These are phyloP conservation scores for Xylaria sp. DNA, from an alignment of 2,329 filamentous ascomycete genomes.

Conservation along the genomic window DNA sequence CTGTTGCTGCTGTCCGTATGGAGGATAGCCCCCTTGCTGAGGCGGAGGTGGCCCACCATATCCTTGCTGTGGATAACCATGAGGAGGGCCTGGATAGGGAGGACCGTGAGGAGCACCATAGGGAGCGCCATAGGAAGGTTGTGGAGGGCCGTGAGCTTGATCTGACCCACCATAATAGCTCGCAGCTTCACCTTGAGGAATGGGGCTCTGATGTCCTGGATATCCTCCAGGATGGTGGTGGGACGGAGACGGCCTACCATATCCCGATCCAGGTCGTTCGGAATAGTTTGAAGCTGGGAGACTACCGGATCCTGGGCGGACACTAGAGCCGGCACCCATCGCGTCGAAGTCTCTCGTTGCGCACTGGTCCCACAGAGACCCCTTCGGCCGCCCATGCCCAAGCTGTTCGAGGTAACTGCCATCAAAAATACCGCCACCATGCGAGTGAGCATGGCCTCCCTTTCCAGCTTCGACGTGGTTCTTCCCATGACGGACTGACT, in stretches of 20 bases:
- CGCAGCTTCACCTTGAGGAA: constrained; percentile 37
- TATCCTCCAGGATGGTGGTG: constrained; percentile 28
- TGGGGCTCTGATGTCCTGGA: constrained; percentile 26
- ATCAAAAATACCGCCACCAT: constrained; percentile 54
- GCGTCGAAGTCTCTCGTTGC: constrained; percentile 67
- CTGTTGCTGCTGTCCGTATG: constrained; percentile 33
- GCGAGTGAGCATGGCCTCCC: constrained; percentile 51
- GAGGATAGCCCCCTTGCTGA: constrained; percentile 36
- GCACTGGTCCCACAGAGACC: constrained; percentile 71
- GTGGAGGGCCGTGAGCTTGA: constrained; percentile 1
- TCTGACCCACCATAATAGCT: constrained; percentile 32
- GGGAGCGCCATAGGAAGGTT: neutral
- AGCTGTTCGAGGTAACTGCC: constrained; percentile 54
- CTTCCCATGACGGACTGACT: constrained; percentile 83
- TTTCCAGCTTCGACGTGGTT: constrained; percentile 72
- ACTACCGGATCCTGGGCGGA: constrained; percentile 43
- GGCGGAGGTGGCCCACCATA: constrained; percentile 34
- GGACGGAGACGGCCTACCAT: constrained; percentile 25
- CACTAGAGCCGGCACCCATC: constrained; percentile 61
- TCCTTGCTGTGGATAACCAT: constrained; percentile 20
- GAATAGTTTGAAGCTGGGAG: constrained; percentile 49
- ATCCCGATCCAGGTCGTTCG: constrained; percentile 45
- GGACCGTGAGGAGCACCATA: neutral
- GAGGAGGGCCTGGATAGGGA: neutral
- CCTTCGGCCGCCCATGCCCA: constrained; percentile 68